Conservation (phyloP, 352 stramenopile genomes). For the Thalassiosira exigua region DNA sequence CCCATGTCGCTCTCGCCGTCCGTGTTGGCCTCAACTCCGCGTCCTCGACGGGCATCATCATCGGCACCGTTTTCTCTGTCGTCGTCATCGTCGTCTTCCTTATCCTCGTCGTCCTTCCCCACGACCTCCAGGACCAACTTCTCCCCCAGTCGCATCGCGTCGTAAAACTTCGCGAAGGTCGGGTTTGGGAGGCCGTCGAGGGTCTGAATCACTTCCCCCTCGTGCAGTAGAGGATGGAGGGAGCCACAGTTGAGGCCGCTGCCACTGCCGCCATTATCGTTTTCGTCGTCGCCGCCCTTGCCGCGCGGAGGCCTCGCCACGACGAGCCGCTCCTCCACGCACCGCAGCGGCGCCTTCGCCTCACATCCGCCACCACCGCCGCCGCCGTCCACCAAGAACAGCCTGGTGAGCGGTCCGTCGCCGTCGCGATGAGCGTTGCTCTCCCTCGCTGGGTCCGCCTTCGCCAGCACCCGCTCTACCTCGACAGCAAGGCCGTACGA, state of each 20-base stretch:
- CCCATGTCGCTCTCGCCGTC: background rate
- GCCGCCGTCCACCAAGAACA: background rate
- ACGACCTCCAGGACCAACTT: constrained; percentile 12
- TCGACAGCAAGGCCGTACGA: background rate
- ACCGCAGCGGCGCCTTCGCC: background rate
- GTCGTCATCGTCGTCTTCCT: background rate
- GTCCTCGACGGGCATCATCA: too few relatives aligned
- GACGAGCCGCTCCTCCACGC: background rate
- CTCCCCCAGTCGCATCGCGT: constrained; percentile 25
- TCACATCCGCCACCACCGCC: too few relatives aligned
- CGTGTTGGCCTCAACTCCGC: background rate
- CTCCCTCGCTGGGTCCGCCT: background rate
- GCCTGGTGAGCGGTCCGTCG: background rate
- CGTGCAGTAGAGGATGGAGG: constrained; percentile 7
- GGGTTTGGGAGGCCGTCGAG: constrained; percentile 32
- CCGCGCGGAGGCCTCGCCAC: background rate
- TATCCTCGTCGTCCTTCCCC: background rate
- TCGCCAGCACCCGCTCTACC: background rate
- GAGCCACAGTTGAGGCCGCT: background rate
- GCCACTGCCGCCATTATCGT: background rate
- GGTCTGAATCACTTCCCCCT: constrained; percentile 37
- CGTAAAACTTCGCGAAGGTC: constrained; percentile 40
- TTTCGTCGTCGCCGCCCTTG: background rate
- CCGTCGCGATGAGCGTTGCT: background rate
- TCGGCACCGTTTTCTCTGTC: background rate